Evolutionary conservation across 2,329 filamentous ascomycete genomes (phyloP), one percentile per base, ranked within the genome.

Genomic region (Aspergillus sp.): DNA sequence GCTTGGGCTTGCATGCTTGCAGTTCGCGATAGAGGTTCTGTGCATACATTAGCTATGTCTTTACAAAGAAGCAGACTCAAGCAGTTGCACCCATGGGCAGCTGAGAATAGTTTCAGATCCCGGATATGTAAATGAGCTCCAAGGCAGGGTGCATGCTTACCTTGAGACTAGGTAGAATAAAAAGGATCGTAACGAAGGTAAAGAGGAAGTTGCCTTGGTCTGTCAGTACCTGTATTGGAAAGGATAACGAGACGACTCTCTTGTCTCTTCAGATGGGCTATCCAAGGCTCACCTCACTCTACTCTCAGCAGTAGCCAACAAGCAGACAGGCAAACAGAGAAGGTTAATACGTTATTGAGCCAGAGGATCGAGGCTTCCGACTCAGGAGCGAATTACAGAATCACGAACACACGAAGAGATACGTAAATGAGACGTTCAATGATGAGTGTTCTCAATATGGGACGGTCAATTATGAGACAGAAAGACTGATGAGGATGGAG

Each of bases 1-100:
- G 30, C 41, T 39, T 63, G 60, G 33, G 48, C 39, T 46, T 57
- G 57, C 59, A 65, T 64, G 19, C 35, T 48, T 45, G 41, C 10
- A 29, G 39, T 35, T 28, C 49, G 49, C 44, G 44, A 48, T 43
- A 43, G 40, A 46, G 34, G 32, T 46, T 46, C 46, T 45, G 32
- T 19, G 30, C 28, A n/a, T 19, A 1, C 4, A 35, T 46, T 42
- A 46, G 44, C 12, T n/a, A 41, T 46, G 7, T 35, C 19, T 19
- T 19, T 33, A 29, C 34, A 8, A 10, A 41, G 30, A 29, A 42
- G 19, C 7, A 8, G 28, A 29, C 1, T 30, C 7, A 4, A 8
- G 19, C 7, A 26, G 12, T n/a, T n/a, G 19, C 19, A 19, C 19
- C 19, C 1, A 19, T 19, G 19, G 19, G 19, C 19, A 19, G 19